These are phyloP conservation scores for Heritiera fomes DNA, from an alignment of 345 rosid species.

Conservation along the genomic window DNA sequence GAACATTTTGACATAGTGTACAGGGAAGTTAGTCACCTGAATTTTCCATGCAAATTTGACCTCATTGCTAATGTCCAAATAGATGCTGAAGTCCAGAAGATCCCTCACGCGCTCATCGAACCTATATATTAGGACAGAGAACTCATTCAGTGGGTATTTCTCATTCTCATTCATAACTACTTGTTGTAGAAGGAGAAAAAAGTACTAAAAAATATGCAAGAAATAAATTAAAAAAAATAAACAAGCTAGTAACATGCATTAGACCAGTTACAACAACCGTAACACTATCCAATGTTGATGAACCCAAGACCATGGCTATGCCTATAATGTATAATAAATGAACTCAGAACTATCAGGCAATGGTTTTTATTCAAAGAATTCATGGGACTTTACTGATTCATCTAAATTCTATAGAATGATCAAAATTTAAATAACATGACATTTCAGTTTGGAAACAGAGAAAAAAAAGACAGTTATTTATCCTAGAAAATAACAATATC, in stretches of 20 bases:
- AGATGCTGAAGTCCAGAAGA: slow-evolving; percentile 86
- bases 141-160: background rate
- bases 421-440: background rate
- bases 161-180: too few species aligned
- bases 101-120: slow-evolving; percentile 78
- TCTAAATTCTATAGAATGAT: background rate
- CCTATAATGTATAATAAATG: background rate
- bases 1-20: slow-evolving; percentile 10
- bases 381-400: background rate
- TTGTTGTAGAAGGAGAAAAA: background rate
- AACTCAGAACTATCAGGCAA: background rate
- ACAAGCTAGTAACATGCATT: background rate
- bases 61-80: slow-evolving; percentile 95
- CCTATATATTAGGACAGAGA: slow-evolving; percentile 41
- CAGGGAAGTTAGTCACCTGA: slow-evolving; percentile 32
- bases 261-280: background rate
- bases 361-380: background rate
- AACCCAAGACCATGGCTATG: background rate
- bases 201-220: background rate
- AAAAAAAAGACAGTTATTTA: background rate
- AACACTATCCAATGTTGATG: background rate
- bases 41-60: slow-evolving; percentile 98
- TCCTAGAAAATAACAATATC: background rate
- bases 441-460: background rate
- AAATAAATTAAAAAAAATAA: background rate